phyloP scores from a whole-genome alignment of 106 monocot species.

The Phalaenopsis equestris region DNA sequence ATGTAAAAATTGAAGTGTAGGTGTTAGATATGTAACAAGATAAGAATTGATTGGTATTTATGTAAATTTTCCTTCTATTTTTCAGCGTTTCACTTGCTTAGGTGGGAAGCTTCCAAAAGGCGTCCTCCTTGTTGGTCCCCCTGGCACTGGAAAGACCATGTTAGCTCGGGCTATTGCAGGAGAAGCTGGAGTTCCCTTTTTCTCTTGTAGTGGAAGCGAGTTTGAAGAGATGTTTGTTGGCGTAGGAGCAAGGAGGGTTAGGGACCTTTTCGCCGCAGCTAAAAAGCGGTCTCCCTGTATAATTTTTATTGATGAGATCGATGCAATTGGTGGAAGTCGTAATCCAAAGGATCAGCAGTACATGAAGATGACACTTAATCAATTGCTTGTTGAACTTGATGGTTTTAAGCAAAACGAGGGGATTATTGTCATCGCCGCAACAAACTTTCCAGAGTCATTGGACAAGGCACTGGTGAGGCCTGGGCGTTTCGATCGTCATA shows the following conservation, averaged over 20 bases:
- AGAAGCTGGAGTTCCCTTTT: slow-evolving; percentile 97
- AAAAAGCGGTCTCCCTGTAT: slow-evolving; percentile 97
- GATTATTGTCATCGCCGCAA: slow-evolving; percentile 96
- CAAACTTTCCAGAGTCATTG: slow-evolving; percentile 93
- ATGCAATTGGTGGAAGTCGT: slow-evolving; percentile 97
- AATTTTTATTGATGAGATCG: slow-evolving; percentile 96
- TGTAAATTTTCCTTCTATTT: neutral
- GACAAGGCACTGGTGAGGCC: slow-evolving; percentile 95
- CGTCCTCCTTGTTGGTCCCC: slow-evolving; percentile 92
- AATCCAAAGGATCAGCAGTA: slow-evolving; percentile 99
- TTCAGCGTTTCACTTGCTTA: slow-evolving; percentile 86
- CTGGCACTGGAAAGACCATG: slow-evolving; percentile 98
- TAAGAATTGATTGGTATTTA: no score
- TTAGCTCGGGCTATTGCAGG: slow-evolving; percentile 96
- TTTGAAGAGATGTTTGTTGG: slow-evolving; percentile 99
- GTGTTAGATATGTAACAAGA: no score
- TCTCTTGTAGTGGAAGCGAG: slow-evolving; percentile 98
- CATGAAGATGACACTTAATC: slow-evolving; percentile 99
- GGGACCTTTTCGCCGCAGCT: slow-evolving; percentile 86
- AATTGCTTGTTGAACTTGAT: slow-evolving; percentile 90
- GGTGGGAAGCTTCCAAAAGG: slow-evolving; percentile 98
- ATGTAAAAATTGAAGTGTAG: no score
- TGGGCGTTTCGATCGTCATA: slow-evolving; percentile 95
- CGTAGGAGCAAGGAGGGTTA: slow-evolving; percentile 87
- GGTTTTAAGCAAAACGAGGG: slow-evolving; percentile 99